A percentile compares a stretch with the other conserved stretches of the same genome.
Evolutionary conservation across 306 rosid species (phyloP).

Genomic region (Geum urbanum): DNA sequence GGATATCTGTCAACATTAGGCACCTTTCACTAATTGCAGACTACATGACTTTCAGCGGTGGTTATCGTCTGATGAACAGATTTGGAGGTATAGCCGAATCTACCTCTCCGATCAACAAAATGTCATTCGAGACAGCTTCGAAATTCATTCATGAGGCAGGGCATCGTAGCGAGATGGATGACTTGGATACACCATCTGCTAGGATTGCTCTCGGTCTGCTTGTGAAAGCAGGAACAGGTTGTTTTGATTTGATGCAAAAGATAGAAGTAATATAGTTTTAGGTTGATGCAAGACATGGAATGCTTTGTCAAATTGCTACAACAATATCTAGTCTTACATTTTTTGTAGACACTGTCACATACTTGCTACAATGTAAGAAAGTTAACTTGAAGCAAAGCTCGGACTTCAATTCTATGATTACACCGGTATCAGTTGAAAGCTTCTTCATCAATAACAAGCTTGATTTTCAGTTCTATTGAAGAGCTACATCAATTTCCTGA

Average conservation of each 20-base stretch:
- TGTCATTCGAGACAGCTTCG: conserved; percentile 78
- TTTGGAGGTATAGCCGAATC: conserved; percentile 57
- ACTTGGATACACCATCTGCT: conserved; percentile 82
- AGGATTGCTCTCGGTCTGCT: conserved; percentile 90
- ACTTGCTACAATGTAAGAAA: too few relatives aligned
- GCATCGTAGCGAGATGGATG: conserved; percentile 58
- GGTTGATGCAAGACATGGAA: too few relatives aligned
- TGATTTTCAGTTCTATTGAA: neutral
- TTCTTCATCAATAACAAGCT: too few relatives aligned
- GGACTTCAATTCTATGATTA: too few relatives aligned
- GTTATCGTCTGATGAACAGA: conserved; percentile 70
- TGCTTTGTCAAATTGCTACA: too few relatives aligned
- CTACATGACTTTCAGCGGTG: conserved; percentile 71
- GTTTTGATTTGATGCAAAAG: conserved; percentile 72
- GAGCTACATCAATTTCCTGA: conserved; percentile 48
- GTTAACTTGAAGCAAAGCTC: too few relatives aligned
- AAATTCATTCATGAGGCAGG: conserved; percentile 85
- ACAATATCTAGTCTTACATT: too few relatives aligned
- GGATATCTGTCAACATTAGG: conserved; percentile 74
- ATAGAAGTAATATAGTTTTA: too few relatives aligned
- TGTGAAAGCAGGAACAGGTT: conserved; percentile 72
- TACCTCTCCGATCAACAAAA: conserved; percentile 64
- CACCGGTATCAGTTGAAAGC: too few relatives aligned
- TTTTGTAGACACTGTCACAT: too few relatives aligned
- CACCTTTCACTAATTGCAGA: conserved; percentile 85